These are phyloP conservation scores for Candida vaughaniae DNA, from an alignment of 805 yeast genomes.

Conservation along the genomic window DNA sequence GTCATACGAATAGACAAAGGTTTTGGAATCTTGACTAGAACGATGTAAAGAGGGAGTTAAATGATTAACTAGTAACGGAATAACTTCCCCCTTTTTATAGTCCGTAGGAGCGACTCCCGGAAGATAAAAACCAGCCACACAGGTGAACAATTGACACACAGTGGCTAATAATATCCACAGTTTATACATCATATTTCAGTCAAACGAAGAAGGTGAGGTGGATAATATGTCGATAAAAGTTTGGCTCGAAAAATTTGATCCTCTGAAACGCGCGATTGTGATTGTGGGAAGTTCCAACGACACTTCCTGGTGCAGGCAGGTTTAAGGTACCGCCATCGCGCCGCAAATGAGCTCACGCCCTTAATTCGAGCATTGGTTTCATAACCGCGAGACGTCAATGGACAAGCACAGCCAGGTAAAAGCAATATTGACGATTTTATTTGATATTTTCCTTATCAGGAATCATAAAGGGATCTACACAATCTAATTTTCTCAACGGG, in stretches of 20 bases:
- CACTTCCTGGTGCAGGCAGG: too few relatives aligned
- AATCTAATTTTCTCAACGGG: too few relatives aligned
- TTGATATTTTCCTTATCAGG: too few relatives aligned
- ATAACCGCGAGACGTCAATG: too few relatives aligned
- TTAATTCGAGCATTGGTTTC: too few relatives aligned
- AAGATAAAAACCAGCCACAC: conserved; percentile 64
- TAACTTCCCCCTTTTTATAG: conserved; percentile 66
- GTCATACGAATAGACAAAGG: conserved; percentile 71
- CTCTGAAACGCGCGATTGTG: not conserved
- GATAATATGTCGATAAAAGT: not conserved
- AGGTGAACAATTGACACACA: conserved; percentile 1
- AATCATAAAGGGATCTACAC: too few relatives aligned
- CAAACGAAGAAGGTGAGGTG: not conserved
- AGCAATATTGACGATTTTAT: too few relatives aligned
- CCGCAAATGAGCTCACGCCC: too few relatives aligned
- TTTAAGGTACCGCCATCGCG: too few relatives aligned
- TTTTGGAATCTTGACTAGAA: conserved; percentile 34
- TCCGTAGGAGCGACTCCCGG: conserved; percentile 97
- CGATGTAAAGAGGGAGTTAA: conserved; percentile 72
- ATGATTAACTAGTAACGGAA: conserved; percentile 84
- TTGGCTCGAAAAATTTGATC: not conserved
- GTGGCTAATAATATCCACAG: conserved; percentile 4
- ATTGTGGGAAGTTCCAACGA: not conserved
- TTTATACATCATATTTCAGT: not conserved
- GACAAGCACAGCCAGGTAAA: too few relatives aligned